Evolutionary conservation across 2,329 filamentous ascomycete species (phyloP).

Genomic region (Exophiala lecanii-corni): DNA sequence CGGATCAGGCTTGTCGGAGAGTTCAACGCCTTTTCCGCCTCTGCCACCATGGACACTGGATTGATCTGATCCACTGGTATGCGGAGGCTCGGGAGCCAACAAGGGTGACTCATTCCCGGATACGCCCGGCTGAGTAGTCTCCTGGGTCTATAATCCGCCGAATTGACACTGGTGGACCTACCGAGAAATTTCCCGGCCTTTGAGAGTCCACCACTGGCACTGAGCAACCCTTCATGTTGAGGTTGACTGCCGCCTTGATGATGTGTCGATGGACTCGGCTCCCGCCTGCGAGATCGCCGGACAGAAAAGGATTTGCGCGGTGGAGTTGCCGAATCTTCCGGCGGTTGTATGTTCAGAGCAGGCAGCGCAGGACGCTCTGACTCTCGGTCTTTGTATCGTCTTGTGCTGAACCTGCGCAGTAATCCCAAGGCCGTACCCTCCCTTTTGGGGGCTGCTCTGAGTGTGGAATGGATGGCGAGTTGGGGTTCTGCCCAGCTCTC

Average conservation of each 20-base stretch:
- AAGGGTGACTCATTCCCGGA: constrained; percentile 50
- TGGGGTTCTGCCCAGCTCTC: constrained; percentile 36
- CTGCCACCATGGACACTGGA: constrained; percentile 51
- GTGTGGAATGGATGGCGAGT: constrained; percentile 30
- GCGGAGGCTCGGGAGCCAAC: constrained; percentile 59
- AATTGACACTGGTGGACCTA: constrained; percentile 87
- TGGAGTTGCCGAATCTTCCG: constrained; percentile 58
- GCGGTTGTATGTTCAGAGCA: constrained; percentile 74
- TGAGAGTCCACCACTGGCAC: constrained; percentile 50
- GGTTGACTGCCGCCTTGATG: constrained; percentile 58
- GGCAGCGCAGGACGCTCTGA: constrained; percentile 63
- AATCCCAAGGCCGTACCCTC: constrained; percentile 83
- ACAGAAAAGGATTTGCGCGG: constrained; percentile 89
- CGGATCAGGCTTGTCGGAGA: constrained; percentile 46
- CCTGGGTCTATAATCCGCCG: constrained; percentile 67
- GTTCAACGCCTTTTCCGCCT: constrained; percentile 31
- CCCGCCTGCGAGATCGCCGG: constrained; percentile 54
- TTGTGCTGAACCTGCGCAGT: constrained; percentile 84
- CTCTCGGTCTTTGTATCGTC: constrained; percentile 60
- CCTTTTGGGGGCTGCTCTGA: constrained; percentile 65
- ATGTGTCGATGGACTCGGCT: constrained; percentile 51
- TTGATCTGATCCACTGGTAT: constrained; percentile 75
- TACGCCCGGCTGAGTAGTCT: constrained; percentile 54
- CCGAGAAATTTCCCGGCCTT: constrained; percentile 67
- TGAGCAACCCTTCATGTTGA: constrained; percentile 73